Base-by-base conservation (phyloP, 192 early-diverging fungal genomes). In the Coemansia sp. region DNA sequence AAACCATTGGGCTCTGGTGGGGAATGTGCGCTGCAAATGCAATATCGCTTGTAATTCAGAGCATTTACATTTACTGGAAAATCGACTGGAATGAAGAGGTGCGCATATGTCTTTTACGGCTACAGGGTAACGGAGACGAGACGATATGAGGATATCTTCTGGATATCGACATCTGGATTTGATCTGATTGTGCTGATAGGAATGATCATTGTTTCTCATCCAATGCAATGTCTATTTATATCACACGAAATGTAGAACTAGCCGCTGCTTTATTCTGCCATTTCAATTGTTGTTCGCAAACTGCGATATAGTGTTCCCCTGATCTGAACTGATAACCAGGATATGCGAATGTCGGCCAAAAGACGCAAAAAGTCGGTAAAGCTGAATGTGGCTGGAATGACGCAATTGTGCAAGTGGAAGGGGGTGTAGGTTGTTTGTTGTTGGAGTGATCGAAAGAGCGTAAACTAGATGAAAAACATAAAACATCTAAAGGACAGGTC, bases 81-180 rank as follows among this genome's bases (percentile, higher is more conserved):
- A 58, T 76, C 5, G 65, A 78, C 67, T 78, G 76, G 70, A 70
- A 62, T 12, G 57, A 69, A 12, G 68, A 79, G 61, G 68, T 74
- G 46, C 61, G 64, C 8, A 17, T 22, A 12, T 73, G 67, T 16
- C 37, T 73, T 16, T 19, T 65, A 41, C 67, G 68, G 1, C 71
- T 74, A 2, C 48, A 70, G 55, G 5, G 38, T 40, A 64, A 37
- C 49, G 42, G 32, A 3, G 17, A 37, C 19, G 55, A 16, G 16
- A 16, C 48, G 13, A 39, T 20, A 32, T 59, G 40, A 11, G 6
- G 42, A 25, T 11, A 12, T 19, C 17, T 12, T n/a, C 12, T 19
- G 12, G 12, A 20, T n/a, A 13, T 25, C 16, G 19, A 14, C 13
- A 32, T 13, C 44, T 45, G 10, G 4, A 45, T 45, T 45, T 45